These are phyloP conservation scores for Silene latifolia DNA, from an alignment of 148 eudicot genomes.

Conservation along the genomic window DNA sequence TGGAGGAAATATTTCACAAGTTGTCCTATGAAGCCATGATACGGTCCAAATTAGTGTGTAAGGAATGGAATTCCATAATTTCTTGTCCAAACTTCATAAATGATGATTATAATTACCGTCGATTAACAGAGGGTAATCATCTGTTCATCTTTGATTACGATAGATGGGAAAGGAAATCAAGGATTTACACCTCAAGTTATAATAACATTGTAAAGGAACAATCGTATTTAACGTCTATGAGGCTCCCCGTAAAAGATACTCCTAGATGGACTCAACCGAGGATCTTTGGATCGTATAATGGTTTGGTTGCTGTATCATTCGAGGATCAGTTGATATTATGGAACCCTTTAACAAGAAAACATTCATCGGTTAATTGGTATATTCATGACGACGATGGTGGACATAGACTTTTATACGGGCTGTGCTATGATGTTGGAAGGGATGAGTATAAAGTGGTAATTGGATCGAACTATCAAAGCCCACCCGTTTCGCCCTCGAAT, in stretches of 20 bases:
- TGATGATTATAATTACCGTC: not conserved
- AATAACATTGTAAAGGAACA: not conserved
- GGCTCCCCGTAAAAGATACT: not conserved
- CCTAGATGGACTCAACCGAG: not conserved
- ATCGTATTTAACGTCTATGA: not conserved
- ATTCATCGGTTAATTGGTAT: not conserved
- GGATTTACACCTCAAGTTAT: not conserved
- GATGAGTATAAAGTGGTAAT: not conserved
- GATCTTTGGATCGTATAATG: constrained; percentile 15
- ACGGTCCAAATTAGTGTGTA: not conserved
- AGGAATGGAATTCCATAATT: constrained; percentile 1
- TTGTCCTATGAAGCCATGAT: not conserved
- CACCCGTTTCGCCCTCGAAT: not conserved
- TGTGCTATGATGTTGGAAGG: not conserved
- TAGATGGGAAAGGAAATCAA: not conserved
- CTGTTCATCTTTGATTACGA: not conserved
- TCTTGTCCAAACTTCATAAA: not conserved
- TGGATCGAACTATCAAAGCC: constrained; percentile 5
- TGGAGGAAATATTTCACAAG: constrained; percentile 14
- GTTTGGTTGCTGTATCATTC: constrained; percentile 10
- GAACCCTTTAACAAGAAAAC: constrained; percentile 11
- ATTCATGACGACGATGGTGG: no score
- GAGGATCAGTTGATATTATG: constrained; percentile 3
- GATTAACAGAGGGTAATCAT: not conserved
- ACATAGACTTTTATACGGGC: not conserved